These are phyloP conservation scores for Massariosphaeria phaeospora DNA, from an alignment of 495 filamentous ascomycete genomes.

Conservation along the genomic window DNA sequence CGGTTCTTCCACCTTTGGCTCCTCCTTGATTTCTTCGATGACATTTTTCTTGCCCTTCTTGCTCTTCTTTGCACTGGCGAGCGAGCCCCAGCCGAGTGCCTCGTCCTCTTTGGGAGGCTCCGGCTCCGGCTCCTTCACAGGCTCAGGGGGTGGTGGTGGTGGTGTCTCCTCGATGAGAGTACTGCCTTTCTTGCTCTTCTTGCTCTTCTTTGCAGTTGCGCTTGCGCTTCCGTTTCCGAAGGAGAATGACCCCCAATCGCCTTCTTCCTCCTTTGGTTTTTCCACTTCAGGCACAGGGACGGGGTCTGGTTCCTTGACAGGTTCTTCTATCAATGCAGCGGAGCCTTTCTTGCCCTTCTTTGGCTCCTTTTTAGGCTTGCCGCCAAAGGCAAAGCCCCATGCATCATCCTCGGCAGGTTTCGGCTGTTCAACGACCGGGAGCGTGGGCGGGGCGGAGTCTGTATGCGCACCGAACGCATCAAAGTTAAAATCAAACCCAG, in stretches of 20 bases:
- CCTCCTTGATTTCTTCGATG: conserved; percentile 25
- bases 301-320: not conserved
- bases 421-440: conserved; percentile 23
- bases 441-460: not conserved
- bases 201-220: conserved; percentile 34
- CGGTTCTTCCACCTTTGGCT: conserved; percentile 24
- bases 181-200: conserved; percentile 34
- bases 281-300: conserved; percentile 13
- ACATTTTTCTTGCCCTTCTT: conserved; percentile 32
- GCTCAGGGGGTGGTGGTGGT: conserved; percentile 9
- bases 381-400: conserved; percentile 26
- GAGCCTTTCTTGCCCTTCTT: conserved; percentile 32
- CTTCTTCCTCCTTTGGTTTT: conserved; percentile 23
- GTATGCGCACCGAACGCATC: conserved; percentile 13
- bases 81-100: conserved; percentile 14
- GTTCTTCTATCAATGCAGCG: conserved; percentile 9
- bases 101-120: conserved; percentile 23
- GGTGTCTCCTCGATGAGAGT: conserved; percentile 5
- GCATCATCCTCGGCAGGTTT: conserved; percentile 33
- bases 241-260: conserved; percentile 6
- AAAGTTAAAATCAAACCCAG: conserved; percentile 31
- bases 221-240: conserved; percentile 19
- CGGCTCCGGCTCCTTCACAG: conserved; percentile 19
- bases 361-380: conserved; percentile 40
- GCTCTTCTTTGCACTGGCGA: conserved; percentile 9